A percentile compares a stretch with the other conserved stretches of the same genome.
Conservation (phyloP, 495 filamentous ascomycete genomes). For the Penicillium samsonianum region DNA sequence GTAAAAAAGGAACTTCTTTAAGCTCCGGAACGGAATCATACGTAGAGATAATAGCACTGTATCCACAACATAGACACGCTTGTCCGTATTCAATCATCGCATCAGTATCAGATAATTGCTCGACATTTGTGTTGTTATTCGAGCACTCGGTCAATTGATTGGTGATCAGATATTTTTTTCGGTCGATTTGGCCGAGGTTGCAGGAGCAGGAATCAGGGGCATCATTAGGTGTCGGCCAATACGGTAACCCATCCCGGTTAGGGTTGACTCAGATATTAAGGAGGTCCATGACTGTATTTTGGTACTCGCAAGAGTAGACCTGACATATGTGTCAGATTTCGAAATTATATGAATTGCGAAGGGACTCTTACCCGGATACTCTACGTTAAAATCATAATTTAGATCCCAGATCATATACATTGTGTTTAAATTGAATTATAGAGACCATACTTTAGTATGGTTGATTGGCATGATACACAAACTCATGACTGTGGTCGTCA, state of each 20-base stretch:
- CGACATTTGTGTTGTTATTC: constrained; percentile 14
- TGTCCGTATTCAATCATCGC: constrained; percentile 8
- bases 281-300: constrained; percentile 18
- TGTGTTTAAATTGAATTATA: too few species aligned
- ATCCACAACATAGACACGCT: constrained; percentile 25
- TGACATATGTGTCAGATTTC: constrained; percentile 1
- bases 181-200: constrained; percentile 21
- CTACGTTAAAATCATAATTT: too few species aligned
- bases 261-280: constrained; percentile 8
- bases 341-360: not conserved
- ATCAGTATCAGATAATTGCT: not conserved
- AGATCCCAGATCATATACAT: too few species aligned
- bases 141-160: constrained; percentile 5
- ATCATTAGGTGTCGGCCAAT: constrained; percentile 26
- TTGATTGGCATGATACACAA: too few species aligned
- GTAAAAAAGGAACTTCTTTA: not conserved
- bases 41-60: constrained; percentile 25
- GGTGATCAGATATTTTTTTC: constrained; percentile 2
- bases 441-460: too few species aligned
- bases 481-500: too few species aligned
- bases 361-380: constrained; percentile 19
- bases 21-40: constrained; percentile 3
- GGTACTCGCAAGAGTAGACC: constrained; percentile 34
- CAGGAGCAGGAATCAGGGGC: constrained; percentile 29
- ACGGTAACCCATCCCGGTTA: constrained; percentile 20